phyloP scores from a whole-genome alignment of 164 flowering plant species.

The Aristolochia contorta region DNA sequence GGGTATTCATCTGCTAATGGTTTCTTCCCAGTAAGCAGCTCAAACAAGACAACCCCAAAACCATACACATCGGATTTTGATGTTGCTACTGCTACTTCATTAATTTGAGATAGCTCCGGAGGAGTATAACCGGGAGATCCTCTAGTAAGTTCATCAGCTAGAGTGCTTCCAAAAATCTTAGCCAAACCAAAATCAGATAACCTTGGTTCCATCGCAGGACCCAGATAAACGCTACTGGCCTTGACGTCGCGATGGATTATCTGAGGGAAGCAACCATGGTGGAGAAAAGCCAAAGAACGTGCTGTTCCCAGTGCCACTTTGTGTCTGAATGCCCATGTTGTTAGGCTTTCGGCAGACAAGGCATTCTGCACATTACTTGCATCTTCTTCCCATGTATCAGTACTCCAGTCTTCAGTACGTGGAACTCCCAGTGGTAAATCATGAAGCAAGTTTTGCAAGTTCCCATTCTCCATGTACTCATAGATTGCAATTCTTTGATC shows the following conservation, averaged over 20 bases:
- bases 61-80: conserved; percentile 73
- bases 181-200: conserved; percentile 80
- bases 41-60: conserved; percentile 71
- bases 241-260: conserved; percentile 73
- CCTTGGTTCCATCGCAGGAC: conserved; percentile 61
- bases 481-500: conserved; percentile 80
- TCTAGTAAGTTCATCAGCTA: conserved; percentile 34
- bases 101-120: conserved; percentile 38
- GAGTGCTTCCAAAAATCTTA: conserved; percentile 46
- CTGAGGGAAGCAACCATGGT: conserved; percentile 87
- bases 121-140: conserved; percentile 58
- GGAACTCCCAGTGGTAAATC: conserved; percentile 69
- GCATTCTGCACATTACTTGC: conserved; percentile 34
- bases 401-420: conserved; percentile 67
- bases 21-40: conserved; percentile 74
- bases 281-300: conserved; percentile 78
- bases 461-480: conserved; percentile 89
- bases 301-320: conserved; percentile 74
- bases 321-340: conserved; percentile 73
- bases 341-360: conserved; percentile 28
- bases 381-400: conserved; percentile 80
- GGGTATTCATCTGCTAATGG: conserved; percentile 58
- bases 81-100: conserved; percentile 28
- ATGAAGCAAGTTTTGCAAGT: conserved; percentile 66
- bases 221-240: conserved; percentile 77